phyloP scores from a whole-genome alignment of 768 basidiomycete species.

The Pleurotus salmoneostramineus region DNA sequence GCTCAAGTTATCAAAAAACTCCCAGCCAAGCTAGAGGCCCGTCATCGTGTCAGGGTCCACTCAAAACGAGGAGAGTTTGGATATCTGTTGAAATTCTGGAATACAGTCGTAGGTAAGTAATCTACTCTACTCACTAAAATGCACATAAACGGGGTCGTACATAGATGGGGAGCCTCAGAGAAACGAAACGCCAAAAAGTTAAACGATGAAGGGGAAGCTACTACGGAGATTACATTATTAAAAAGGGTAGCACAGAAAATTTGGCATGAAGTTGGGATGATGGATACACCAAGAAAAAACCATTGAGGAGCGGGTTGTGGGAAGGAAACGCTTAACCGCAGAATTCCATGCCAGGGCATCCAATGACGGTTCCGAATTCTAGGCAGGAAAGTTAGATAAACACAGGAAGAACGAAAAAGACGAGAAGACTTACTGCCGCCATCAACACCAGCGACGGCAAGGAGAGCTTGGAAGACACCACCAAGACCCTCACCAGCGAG shows the following conservation, averaged over 20 bases:
- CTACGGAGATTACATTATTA: neutral
- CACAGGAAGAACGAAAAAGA: neutral
- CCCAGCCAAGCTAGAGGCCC: no score
- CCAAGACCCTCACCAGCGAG: conserved; percentile 60
- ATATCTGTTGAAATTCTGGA: no score
- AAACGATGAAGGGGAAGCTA: neutral
- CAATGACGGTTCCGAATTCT: conserved; percentile 48
- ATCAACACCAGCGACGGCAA: conserved; percentile 48
- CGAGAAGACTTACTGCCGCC: conserved; percentile 33
- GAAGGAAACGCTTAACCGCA: conserved; percentile 33
- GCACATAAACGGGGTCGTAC: neutral
- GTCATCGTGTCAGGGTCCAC: no score
- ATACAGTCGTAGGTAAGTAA: neutral
- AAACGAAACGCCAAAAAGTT: neutral
- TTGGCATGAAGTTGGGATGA: neutral
- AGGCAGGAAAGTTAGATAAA: conserved; percentile 1
- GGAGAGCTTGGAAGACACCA: conserved; percentile 55
- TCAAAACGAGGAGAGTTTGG: no score
- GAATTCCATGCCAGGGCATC: conserved; percentile 49
- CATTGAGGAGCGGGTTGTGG: neutral
- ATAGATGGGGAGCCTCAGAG: neutral
- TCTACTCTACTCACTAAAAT: neutral
- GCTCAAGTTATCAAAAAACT: no score
- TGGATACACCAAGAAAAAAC: neutral
- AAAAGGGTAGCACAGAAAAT: neutral